A percentile compares a stretch with the other conserved stretches of the same genome.
phyloP scores from a whole-genome alignment of 495 filamentous ascomycete genomes.

The Penicillium steckii region DNA sequence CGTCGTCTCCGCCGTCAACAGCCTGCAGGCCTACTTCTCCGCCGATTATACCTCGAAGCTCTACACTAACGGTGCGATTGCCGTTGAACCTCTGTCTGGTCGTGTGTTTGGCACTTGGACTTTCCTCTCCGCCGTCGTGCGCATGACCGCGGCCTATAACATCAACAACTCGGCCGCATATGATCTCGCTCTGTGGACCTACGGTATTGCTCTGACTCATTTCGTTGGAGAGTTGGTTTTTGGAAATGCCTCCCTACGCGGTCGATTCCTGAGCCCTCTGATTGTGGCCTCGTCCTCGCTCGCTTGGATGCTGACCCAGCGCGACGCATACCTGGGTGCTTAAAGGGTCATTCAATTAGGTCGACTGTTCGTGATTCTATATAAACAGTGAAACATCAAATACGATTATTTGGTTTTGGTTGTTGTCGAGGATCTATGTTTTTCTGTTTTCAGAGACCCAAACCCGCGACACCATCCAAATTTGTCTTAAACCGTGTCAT shows the following conservation, averaged over 20 bases:
- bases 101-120: slow-evolving; percentile 94
- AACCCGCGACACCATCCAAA: too few species aligned
- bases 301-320: slow-evolving; percentile 79
- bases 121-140: slow-evolving; percentile 68
- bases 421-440: not conserved
- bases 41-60: slow-evolving; percentile 71
- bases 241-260: slow-evolving; percentile 66
- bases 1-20: slow-evolving; percentile 74
- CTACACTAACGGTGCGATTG: slow-evolving; percentile 57
- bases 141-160: slow-evolving; percentile 84
- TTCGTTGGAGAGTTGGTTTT: slow-evolving; percentile 78
- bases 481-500: too few species aligned
- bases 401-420: not conserved
- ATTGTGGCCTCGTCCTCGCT: slow-evolving; percentile 66
- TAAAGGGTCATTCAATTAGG: not conserved
- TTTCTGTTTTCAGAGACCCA: not conserved
- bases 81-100: slow-evolving; percentile 61
- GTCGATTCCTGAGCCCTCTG: slow-evolving; percentile 69
- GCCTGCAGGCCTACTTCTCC: slow-evolving; percentile 74
- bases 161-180: slow-evolving; percentile 70
- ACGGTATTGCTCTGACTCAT: slow-evolving; percentile 73
- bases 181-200: slow-evolving; percentile 76
- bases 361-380: not conserved
- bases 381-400: not conserved
- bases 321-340: slow-evolving; percentile 32